Evolutionary conservation across 345 rosid genomes (phyloP), one percentile per base, ranked within the genome.

Genomic region (Ceriops decandra): DNA sequence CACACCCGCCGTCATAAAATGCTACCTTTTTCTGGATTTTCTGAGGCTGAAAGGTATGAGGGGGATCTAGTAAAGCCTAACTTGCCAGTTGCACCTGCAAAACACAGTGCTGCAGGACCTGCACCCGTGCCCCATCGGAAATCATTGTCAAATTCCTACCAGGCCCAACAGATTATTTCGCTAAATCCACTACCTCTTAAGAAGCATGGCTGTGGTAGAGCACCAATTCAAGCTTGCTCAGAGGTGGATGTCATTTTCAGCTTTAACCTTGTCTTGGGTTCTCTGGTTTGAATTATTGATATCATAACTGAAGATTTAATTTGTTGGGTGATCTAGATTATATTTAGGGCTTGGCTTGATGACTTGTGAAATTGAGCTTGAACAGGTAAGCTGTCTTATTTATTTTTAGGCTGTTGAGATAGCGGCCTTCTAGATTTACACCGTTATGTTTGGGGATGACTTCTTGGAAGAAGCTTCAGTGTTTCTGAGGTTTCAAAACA

Each of bases 151-250:
- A 90, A 88, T 74, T 91, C 97, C 27, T 85, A 82, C 71, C 98
- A 88, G 84, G 86, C 93, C 65, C 97, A 91, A 68, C 99, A 95
- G 80, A 82, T 95, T 66, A 84, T 95, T 46, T 87, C 99, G 57
- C 70, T 95, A 68, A 95, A 95, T 72, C 99, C 99, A 57, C 73
- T 91, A 52, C 97, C 99, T 68, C 82, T 95, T 54, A 95, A 90
- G 83, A 95, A 95, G 80, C 99, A 95, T 72, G 97, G 97, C 51
- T 95, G 99, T 83, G 95, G 91, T 36, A 87, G 99, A 86, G 84
- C 96, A 46, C 97, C 95, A 38, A 88, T 95, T 65, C 99, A 88
- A 76, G 88, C 36, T 72, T 95, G 99, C 87, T 82, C 96, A 53
- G 99, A 95, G 99, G 99, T 91, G 77, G 22, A 31, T 68, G 77